Base-by-base conservation (phyloP, 2,329 filamentous ascomycete species). In the Plectosphaerella sp. region DNA sequence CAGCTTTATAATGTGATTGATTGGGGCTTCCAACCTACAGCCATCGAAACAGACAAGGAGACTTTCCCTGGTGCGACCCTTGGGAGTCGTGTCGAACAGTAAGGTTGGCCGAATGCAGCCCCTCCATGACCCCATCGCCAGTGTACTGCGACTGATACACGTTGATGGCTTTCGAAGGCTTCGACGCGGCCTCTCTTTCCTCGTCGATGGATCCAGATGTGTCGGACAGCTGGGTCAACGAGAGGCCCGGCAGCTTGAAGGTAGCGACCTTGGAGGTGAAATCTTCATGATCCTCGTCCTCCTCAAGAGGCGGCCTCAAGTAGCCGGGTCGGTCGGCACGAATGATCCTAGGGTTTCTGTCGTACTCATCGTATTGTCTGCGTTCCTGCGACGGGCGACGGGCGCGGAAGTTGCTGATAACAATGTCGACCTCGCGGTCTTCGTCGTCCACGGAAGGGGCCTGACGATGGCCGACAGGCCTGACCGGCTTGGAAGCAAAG, bases 41-140 rank as follows among this genome's bases (percentile, higher is more conserved):
- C 72, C 73, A 76, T 56, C 66, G 66, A 45, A 73, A 76, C 0
- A 75, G 55, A 9, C 70, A 63, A 12, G 67, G 62, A 4, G 59
- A 61, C 28, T 61, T 62, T 5, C 58, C 62, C 45, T 60, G 22
- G 5, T 22, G 63, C 28, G 28, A 12, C 28, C 28, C 28, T 33
- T 43, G 16, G 4, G 62, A 51, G 18, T 70, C 68, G 24, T 72
- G 64, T 0, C 73, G 57, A 11, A 67, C 58, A 2, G 67, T 72
- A 46, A 75, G 54, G 20, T 62, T 62, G 1, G 64, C 67, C 5
- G 60, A 61, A 50, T 74, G 72, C 6, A 57, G 61, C 12, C 69
- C 70, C 6, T 68, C 65, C 14, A 65, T 60, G 25, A 71, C 64
- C 22, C 65, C 67, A 47, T 68, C 67, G 0, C 72, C 72, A 1